Conservation (phyloP, 2,329 filamentous ascomycete genomes). For the Penicillium sp. region DNA sequence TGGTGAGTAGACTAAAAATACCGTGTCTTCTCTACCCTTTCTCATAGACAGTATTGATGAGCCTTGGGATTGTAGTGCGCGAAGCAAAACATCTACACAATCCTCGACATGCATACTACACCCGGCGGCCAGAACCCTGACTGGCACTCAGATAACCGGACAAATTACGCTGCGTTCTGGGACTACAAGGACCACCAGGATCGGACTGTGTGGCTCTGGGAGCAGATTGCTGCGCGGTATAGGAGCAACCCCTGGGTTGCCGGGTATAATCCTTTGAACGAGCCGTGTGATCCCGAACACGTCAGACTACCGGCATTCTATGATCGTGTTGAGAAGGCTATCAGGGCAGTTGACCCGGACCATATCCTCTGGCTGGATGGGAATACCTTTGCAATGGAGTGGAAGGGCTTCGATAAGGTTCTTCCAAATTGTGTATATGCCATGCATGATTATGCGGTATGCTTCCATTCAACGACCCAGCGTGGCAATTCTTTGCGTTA, state of each 20-base stretch:
- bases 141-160: conserved; percentile 57
- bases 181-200: conserved; percentile 58
- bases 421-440: conserved; percentile 54
- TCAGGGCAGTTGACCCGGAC: conserved; percentile 58
- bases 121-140: conserved; percentile 58
- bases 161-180: conserved; percentile 55
- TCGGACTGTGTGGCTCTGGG: conserved; percentile 56
- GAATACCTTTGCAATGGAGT: conserved; percentile 54
- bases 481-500: not conserved
- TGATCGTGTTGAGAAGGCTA: conserved; percentile 60
- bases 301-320: conserved; percentile 56
- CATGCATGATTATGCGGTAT: conserved; percentile 49
- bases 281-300: conserved; percentile 56
- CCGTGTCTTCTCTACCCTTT: conserved; percentile 17
- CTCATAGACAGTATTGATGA: not conserved
- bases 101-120: conserved; percentile 4
- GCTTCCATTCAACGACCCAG: not conserved
- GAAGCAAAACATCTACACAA: conserved; percentile 2
- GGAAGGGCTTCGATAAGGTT: conserved; percentile 48
- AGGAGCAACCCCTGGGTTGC: conserved; percentile 54
- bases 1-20: conserved; percentile 22
- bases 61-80: not conserved
- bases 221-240: conserved; percentile 52
- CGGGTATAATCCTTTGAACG: conserved; percentile 59
- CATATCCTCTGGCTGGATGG: conserved; percentile 53